Evolutionary conservation across 1,284 basidiomycete species (phyloP).

Genomic region (Golubevia sp.): DNA sequence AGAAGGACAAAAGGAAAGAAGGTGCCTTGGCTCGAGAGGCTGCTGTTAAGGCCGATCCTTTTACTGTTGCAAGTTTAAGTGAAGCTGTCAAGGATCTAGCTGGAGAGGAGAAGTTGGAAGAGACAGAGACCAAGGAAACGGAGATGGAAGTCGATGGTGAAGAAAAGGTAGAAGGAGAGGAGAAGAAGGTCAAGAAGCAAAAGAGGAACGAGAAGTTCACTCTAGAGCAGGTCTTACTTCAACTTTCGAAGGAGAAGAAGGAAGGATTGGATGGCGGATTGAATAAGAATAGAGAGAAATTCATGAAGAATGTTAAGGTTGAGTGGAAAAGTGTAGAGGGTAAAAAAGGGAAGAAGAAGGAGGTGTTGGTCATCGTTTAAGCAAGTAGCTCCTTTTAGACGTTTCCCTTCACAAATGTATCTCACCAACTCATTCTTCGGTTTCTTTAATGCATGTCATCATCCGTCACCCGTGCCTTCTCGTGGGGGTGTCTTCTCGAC

Average conservation of each 20-base stretch:
- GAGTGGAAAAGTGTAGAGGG: not conserved
- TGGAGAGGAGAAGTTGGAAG: not conserved
- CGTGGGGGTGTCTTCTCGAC: no score
- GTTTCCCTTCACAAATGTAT: no score
- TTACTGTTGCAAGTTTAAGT: not conserved
- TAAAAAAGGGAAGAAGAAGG: not conserved
- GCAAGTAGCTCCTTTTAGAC: no score
- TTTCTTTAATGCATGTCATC: no score
- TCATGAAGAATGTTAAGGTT: not conserved
- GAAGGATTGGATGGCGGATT: no score
- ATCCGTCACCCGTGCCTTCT: no score
- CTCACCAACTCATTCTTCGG: no score
- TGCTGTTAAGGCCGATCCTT: not conserved
- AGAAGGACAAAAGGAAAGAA: not conserved
- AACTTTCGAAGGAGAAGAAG: no score
- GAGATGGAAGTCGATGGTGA: not conserved
- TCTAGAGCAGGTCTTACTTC: not conserved
- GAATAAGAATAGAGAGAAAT: no score
- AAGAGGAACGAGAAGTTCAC: not conserved
- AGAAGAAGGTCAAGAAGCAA: not conserved
- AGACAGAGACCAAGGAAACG: not conserved
- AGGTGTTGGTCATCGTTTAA: not conserved
- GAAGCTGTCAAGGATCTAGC: not conserved
- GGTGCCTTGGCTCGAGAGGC: not conserved
- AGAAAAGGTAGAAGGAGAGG: not conserved